Conservation (phyloP, 805 yeast species). For the Ogataea angusta region DNA sequence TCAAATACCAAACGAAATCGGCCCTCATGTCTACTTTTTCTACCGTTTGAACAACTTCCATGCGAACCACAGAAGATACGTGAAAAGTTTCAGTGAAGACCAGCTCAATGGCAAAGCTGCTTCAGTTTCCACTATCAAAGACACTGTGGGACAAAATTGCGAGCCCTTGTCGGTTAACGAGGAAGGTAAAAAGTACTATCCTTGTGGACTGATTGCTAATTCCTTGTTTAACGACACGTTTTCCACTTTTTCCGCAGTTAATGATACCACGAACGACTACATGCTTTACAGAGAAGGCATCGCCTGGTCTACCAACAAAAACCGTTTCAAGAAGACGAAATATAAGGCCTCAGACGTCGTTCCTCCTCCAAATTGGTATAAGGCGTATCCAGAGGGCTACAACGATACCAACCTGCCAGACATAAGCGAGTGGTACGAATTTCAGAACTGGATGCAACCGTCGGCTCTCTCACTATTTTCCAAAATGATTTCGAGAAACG, state of each 20-base stretch:
- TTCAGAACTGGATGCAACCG: conserved; percentile 86
- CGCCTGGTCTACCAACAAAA: conserved; percentile 68
- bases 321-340: conserved; percentile 60
- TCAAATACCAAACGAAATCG: conserved; percentile 66
- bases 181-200: conserved; percentile 57
- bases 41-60: conserved; percentile 83
- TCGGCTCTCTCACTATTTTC: conserved; percentile 69
- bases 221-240: conserved; percentile 77
- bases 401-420: conserved; percentile 68
- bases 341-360: conserved; percentile 60
- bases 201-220: conserved; percentile 84
- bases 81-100: conserved; percentile 74
- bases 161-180: conserved; percentile 53
- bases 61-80: conserved; percentile 94
- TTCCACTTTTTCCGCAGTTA: conserved; percentile 43
- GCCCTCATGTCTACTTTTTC: conserved; percentile 72
- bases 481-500: conserved; percentile 64
- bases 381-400: conserved; percentile 70
- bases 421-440: conserved; percentile 59
- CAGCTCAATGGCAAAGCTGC: conserved; percentile 80
- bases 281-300: conserved; percentile 52
- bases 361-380: conserved; percentile 84
- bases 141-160: conserved; percentile 56
- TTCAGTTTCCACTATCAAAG: conserved; percentile 46
- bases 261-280: conserved; percentile 41